Percentiles rank a stretch among this genome's conserved stretches.
Conservation (phyloP, 257 asterid species). For the Solanum virginianum region DNA sequence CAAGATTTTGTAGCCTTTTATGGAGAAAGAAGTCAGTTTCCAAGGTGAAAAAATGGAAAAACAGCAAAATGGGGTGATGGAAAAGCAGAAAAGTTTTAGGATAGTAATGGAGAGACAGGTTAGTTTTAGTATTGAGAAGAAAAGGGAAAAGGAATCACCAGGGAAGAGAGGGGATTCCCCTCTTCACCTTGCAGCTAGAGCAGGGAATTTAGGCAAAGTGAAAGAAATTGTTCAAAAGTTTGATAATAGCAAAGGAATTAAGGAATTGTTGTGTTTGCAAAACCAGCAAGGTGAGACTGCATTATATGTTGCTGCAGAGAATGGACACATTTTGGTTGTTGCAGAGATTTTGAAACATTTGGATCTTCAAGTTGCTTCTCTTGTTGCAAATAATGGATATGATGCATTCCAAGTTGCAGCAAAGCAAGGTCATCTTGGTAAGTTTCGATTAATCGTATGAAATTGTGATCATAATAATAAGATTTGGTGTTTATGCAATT, state of each 20-base stretch:
- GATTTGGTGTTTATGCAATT: not conserved
- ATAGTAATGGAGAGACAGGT: conserved; percentile 84
- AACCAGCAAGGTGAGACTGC: conserved; percentile 95
- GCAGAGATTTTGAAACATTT: conserved; percentile 67
- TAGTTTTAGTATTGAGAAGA: conserved; percentile 74
- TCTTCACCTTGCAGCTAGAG: conserved; percentile 79
- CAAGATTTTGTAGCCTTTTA: not conserved
- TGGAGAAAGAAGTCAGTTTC: conserved; percentile 63
- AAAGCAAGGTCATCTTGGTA: conserved; percentile 86
- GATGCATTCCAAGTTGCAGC: conserved; percentile 96
- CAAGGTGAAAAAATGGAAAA: conserved; percentile 56
- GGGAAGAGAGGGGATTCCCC: conserved; percentile 85
- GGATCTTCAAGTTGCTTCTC: conserved; percentile 60
- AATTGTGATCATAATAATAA: not conserved
- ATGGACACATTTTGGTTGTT: conserved; percentile 57
- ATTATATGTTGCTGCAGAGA: conserved; percentile 78
- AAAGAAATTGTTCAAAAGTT: conserved; percentile 53
- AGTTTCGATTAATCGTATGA: not conserved
- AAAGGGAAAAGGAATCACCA: conserved; percentile 72
- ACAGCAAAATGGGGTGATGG: conserved; percentile 81
- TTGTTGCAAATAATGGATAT: conserved; percentile 70
- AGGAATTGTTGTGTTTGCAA: conserved; percentile 54
- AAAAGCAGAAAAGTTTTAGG: conserved; percentile 87
- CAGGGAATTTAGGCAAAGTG: conserved; percentile 70
- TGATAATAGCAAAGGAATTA: conserved; percentile 22